phyloP scores from a whole-genome alignment of 2,329 filamentous ascomycete genomes.

The Penicillium decumbens region DNA sequence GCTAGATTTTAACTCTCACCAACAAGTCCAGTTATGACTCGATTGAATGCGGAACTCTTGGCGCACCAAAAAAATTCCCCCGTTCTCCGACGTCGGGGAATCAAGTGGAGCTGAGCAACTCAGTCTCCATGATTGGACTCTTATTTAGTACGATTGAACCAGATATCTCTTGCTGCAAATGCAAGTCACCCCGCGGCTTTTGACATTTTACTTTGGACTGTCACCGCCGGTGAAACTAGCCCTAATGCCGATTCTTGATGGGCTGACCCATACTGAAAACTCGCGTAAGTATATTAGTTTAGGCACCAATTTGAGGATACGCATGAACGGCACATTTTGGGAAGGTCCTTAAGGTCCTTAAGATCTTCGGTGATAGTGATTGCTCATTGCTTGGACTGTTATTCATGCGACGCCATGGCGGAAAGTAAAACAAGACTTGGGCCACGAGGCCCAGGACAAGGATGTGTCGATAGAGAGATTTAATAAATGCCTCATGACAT shows the following conservation, averaged over 20 bases:
- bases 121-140: conserved; percentile 3
- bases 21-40: conserved; percentile 15
- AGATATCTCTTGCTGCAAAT: too few relatives aligned
- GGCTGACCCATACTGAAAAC: background rate
- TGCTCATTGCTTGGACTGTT: background rate
- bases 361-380: background rate
- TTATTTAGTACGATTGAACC: background rate
- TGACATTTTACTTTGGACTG: background rate
- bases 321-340: background rate
- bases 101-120: conserved; percentile 13
- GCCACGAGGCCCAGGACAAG: background rate
- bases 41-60: conserved; percentile 22
- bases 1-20: background rate
- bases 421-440: background rate
- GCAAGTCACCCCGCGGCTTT: background rate
- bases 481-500: conserved; percentile 14
- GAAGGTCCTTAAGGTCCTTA: background rate
- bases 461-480: conserved; percentile 1
- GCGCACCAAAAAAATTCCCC: conserved; percentile 16
- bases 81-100: conserved; percentile 20
- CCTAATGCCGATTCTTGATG: background rate
- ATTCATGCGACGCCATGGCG: background rate
- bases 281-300: background rate
- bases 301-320: background rate
- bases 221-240: background rate